Evolutionary conservation across 2,329 filamentous ascomycete species (phyloP), one percentile per base, ranked within the genome.

Genomic region (Dactylellina leptospora): DNA sequence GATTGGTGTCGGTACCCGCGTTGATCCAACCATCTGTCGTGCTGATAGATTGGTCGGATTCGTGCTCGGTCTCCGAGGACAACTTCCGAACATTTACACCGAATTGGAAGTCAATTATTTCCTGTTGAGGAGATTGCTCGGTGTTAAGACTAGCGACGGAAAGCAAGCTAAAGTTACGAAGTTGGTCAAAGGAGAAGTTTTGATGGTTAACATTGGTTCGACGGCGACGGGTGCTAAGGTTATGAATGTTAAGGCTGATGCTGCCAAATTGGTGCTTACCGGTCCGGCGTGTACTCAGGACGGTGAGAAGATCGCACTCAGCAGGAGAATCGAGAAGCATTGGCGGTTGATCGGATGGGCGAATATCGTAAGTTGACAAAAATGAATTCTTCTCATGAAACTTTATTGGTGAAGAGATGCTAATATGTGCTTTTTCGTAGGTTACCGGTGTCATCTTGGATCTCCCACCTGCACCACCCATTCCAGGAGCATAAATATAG

Each of bases 31-130:
- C 3, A 89, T 99, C 58, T 99, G 95, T 88, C 88, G 95, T 88
- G 95, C 95, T 77, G 95, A 99, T 87, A 93, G 95, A 87, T 88
- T 99, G 9, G 95, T 99, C 77, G 95, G 95, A 80, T 96, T 96
- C 86, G 95, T 99, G 56, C 88, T 99, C 72, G 95, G 95, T 80
- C 89, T 97, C 77, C 93, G 93, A 82, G 95, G 95, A 76, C 88
- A 90, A 77, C 88, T 99, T 22, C 95, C 95, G 53, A 92, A 95
- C 79, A 97, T 99, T 81, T 99, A 97, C 85, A 95, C 90, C 77
- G 95, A 99, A 82, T 90, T 99, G 74, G 95, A 99, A 83, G 93
- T 97, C 82, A 97, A 97, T 87, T 99, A 97, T 85, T 99, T 97
- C 86, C 86, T 99, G 74, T 89, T 99, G 74, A 90, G 93, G 78